Base-by-base conservation (phyloP, 1,284 basidiomycete species). In the Irpex sp. region DNA sequence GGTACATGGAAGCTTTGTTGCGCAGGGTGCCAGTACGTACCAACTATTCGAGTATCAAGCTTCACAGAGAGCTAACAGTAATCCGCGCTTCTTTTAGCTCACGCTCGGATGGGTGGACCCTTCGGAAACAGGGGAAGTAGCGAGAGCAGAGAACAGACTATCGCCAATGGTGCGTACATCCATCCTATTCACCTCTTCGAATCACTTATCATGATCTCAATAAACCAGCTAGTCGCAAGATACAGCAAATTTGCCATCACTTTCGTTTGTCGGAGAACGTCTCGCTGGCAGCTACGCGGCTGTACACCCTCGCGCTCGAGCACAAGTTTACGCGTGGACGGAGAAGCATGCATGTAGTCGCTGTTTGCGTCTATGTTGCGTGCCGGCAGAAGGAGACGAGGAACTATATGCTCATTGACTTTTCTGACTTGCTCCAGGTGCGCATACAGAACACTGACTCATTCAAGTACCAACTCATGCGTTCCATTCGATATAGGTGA, bases 321-420 rank as follows among this genome's bases (percentile, higher is more conserved):
- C 92, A 94, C 77, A 92, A 91, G 68, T 97, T 97, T 73, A 95
- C 93, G 10, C 93, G 94, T 72, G 97, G 97, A 2, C 85, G 97
- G 39, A 90, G 91, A 70, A 92, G 91, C 66, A 83, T 94, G 72
- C 96, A 98, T 68, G 94, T 98, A 61, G 89, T 96, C 33, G 96
- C 96, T 0, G 91, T 95, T 55, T 99, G 97, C 73, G 82, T 98
- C 57, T 99, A 99, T 72, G 87, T 98, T 57, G 94, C 95, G 6
- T 97, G 95, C 71, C 78, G 97, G 61, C 88, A 95, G 74, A 93
- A 92, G 69, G 93, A 96, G 74, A 93, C 90, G 0, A 80, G 90
- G 47, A 90, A 88, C 63, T 94, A 96, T 72, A 99, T 99, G 97
- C 86, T 99, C 42, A 99, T 99, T 66, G 97, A 99, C 77, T 98